Base-by-base conservation (phyloP, 345 rosid genomes). In the Lepidium didymum region DNA sequence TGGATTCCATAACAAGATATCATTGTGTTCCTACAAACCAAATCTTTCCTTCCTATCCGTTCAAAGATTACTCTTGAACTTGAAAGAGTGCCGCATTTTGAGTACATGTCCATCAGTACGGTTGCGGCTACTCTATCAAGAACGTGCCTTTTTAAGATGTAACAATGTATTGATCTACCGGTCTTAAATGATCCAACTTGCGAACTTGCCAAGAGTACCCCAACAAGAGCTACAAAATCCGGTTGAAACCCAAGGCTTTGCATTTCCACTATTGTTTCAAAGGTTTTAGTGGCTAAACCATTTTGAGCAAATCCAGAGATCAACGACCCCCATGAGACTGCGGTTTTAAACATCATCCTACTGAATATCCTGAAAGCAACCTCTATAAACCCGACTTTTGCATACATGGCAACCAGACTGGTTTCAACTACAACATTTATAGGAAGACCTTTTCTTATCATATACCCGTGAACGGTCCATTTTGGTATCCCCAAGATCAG, bases 321-420 rank as follows among this genome's bases (percentile, higher is more conserved):
- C 78, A 81, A 64, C 53, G 86, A 85, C 15, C 78, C 85, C 90
- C 88, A 84, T 16, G 92, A 83, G 50, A 86, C 68, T 4, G 36
- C 45, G 41, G 81, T 84, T 75, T 81, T 87, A 43, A 1, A 56
- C 18, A 75, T 60, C 81, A 82, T 88, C 72, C 57, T 67, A 64
- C 59, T 35, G 16, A 91, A 85, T 12, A 86, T 70, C 47, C 40
- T 78, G 7, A 41, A 80, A 78, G 91, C 92, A 62, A 77, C 69
- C 75, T 83, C 87, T 73, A 82, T 33, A 36, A 55, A 41, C 36
- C 96, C 96, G 19, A 72, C 69, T 75, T 88, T 91, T 8, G 85
- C 86, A 76, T 91, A 86, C 96, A 88, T 82, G 80, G 85, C 83
- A 8, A 88, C 78, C 54, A 91, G 70, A 56, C 84, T 82, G 18